These are phyloP conservation scores for Epichloe sibirici DNA, from an alignment of 2,329 filamentous ascomycete genomes.

Conservation along the genomic window DNA sequence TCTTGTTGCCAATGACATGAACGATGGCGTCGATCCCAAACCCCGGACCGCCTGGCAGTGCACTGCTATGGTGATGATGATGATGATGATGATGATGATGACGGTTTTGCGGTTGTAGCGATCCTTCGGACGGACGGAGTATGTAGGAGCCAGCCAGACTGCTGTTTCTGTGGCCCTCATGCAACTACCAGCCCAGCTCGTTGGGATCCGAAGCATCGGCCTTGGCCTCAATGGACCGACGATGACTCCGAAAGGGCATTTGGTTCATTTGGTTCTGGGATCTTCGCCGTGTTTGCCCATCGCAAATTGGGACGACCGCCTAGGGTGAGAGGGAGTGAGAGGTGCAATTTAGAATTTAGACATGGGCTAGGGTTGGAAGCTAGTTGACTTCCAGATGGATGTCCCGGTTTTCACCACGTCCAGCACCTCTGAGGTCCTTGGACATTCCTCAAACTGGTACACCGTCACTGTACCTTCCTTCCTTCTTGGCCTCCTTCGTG, in stretches of 20 bases:
- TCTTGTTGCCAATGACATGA: neutral
- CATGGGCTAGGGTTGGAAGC: neutral
- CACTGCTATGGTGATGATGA: neutral
- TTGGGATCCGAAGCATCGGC: neutral
- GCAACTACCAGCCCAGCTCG: neutral
- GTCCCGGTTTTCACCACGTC: neutral
- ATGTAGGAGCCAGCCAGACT: neutral
- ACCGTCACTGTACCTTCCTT: neutral
- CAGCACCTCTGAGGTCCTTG: neutral
- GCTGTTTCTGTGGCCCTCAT: neutral
- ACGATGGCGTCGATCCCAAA: neutral
- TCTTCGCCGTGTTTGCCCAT: neutral
- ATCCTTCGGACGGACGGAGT: neutral
- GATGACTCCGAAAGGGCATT: conserved; percentile 1
- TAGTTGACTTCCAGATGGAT: neutral
- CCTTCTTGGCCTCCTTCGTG: neutral
- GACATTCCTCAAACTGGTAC: neutral
- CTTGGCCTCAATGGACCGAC: neutral
- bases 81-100: neutral
- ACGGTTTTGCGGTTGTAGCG: neutral
- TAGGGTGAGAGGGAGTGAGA: neutral
- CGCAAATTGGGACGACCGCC: neutral
- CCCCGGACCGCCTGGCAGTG: neutral
- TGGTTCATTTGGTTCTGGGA: neutral
- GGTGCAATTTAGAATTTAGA: conserved; percentile 3